phyloP scores from a whole-genome alignment of 208 protist genomes.

The Acanthamoeba royreba region DNA sequence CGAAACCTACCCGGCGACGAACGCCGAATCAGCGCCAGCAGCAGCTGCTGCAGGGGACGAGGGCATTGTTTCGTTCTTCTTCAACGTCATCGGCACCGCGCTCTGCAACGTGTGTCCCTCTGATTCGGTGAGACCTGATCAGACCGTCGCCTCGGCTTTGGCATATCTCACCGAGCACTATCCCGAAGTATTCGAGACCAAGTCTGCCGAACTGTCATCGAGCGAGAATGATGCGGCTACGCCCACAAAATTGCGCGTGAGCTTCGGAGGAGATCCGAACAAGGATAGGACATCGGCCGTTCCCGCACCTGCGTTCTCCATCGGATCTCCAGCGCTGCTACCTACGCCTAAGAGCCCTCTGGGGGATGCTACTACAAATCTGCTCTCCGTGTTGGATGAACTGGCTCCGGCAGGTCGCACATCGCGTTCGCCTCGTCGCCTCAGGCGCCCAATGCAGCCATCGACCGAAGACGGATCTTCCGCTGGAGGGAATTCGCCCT shows the following conservation, averaged over 20 bases:
- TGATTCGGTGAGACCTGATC: background rate
- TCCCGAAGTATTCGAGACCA: background rate
- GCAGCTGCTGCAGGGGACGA: too few species aligned
- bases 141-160: background rate
- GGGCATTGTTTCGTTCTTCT: conserved; percentile 34
- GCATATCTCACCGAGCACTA: background rate
- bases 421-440: background rate
- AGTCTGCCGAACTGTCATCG: too few species aligned
- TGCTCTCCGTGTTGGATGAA: background rate
- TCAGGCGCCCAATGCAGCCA: background rate
- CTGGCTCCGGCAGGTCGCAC: background rate
- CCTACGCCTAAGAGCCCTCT: too few species aligned
- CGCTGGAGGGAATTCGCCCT: too few species aligned
- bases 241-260: background rate
- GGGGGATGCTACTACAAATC: too few species aligned
- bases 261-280: too few species aligned
- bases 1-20: background rate
- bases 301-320: too few species aligned
- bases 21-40: too few species aligned
- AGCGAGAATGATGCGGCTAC: too few species aligned
- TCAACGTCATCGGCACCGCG: conserved; percentile 5
- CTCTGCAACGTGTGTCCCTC: conserved; percentile 6
- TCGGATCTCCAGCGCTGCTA: too few species aligned
- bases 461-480: too few species aligned
- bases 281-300: too few species aligned